Conservation (phyloP, 2,329 filamentous ascomycete genomes). For the Penicillium corylophilum region DNA sequence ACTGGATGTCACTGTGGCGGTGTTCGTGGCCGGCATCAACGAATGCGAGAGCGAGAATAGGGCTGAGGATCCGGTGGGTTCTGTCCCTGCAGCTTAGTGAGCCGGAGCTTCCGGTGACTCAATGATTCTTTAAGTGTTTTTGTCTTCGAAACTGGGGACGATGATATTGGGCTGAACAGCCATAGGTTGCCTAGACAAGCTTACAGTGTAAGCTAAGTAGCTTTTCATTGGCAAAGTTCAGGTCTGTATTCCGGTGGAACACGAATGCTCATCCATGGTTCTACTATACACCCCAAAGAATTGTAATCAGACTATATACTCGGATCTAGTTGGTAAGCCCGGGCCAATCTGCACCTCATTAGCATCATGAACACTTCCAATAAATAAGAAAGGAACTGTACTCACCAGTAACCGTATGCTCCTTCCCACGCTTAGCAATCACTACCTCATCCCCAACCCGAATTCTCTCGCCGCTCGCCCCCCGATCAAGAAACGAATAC, state of each 20-base stretch:
- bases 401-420: constrained; percentile 58
- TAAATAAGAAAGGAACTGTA: constrained; percentile 16
- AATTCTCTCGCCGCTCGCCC: constrained; percentile 41
- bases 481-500: constrained; percentile 61
- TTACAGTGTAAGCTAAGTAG: no score
- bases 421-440: constrained; percentile 51
- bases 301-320: background rate
- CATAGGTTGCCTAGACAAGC: no score
- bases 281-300: no score
- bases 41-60: background rate
- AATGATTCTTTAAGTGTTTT: no score
- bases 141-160: no score
- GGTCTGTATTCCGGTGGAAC: no score
- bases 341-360: constrained; percentile 33
- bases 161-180: no score
- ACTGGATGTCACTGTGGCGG: constrained; percentile 21
- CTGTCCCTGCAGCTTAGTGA: background rate
- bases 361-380: constrained; percentile 4
- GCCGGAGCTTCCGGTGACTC: background rate
- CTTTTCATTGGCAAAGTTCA: no score
- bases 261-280: no score
- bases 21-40: no score
- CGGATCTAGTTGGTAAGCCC: constrained; percentile 26
- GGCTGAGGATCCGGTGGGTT: background rate
- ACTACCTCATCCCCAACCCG: constrained; percentile 57